Evolutionary conservation across 2,329 filamentous ascomycete genomes (phyloP), one percentile per base, ranked within the genome.

Genomic region (Aspergillus unguis): DNA sequence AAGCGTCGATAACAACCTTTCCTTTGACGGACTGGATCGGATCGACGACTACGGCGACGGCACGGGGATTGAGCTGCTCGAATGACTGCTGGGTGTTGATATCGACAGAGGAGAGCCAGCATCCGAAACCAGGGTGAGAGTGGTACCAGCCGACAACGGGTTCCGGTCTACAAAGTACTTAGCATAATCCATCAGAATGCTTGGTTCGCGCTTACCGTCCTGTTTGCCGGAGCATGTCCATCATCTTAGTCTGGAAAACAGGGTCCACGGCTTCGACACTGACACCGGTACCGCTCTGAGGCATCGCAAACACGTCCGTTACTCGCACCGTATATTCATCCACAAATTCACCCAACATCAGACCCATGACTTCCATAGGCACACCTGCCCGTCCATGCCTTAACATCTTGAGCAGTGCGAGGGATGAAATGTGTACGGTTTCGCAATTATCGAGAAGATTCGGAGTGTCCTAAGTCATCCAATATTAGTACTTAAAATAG

Each of bases 41-140:
- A 68, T 99, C 94, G 66, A 99, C 91, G 65, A 99, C 94, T 46
- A 99, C 94, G 62, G 94, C 94, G 59, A 99, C 94, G 62, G 94
- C 92, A 69, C 94, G 90, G 33, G 94, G 91, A 6, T 91, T 99
- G 54, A 99, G 85, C 76, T 97, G 94, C 77, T 99, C 94, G 74
- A 99, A 99, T n/a, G 92, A 96, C 75, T 99, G 94, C 71, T 99
- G 94, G 29, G 94, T 99, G 78, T 99, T 97, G 80, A 99, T 97
- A 80, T 99, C 94, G 70, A 99, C 94, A 17, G 89, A 95, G 2
- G 94, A 99, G 27, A 99, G 85, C 94, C 94, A 99, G 81, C 94
- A 99, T 65, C 94, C 94, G 71, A 99, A 99, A 64, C 94, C 94
- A 46, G 94, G 94, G 82, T 99, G 94, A 59, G 94, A 97, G 77